phyloP scores from a whole-genome alignment of 345 rosid genomes.

The Citrus australasica region DNA sequence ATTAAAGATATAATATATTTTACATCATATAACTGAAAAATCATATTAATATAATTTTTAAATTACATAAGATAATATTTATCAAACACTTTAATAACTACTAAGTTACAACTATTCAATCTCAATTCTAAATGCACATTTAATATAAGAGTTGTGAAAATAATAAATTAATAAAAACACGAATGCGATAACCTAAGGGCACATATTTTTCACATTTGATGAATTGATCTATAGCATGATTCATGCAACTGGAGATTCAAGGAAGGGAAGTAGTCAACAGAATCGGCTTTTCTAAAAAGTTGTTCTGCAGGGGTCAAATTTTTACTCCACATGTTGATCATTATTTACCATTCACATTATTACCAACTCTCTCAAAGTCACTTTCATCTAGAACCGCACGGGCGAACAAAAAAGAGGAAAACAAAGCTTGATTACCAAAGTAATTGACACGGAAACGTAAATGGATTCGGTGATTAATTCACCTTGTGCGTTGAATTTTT shows the following conservation, averaged over 20 bases:
- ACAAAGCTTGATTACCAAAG: neutral
- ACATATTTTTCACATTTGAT: neutral
- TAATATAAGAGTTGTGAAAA: no score
- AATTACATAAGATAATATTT: accelerated
- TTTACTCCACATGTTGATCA: neutral
- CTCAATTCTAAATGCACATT: accelerated
- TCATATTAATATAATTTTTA: accelerated
- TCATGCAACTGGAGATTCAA: neutral
- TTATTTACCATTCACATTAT: neutral
- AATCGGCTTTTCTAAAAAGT: neutral
- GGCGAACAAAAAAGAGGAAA: neutral
- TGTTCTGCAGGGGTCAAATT: neutral
- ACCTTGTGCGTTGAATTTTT: no score
- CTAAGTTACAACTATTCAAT: accelerated
- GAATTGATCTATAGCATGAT: no score
- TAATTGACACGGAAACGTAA: no score
- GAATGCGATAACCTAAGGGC: accelerated
- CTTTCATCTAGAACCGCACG: neutral
- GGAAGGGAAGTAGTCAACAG: neutral
- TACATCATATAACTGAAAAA: accelerated
- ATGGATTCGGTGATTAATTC: no score
- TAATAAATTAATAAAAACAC: no score
- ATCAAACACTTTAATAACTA: no score
- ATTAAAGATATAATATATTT: no score
- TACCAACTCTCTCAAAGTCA: neutral